Evolutionary conservation across 306 rosid genomes (phyloP).

Genomic region (Vicia villosa): DNA sequence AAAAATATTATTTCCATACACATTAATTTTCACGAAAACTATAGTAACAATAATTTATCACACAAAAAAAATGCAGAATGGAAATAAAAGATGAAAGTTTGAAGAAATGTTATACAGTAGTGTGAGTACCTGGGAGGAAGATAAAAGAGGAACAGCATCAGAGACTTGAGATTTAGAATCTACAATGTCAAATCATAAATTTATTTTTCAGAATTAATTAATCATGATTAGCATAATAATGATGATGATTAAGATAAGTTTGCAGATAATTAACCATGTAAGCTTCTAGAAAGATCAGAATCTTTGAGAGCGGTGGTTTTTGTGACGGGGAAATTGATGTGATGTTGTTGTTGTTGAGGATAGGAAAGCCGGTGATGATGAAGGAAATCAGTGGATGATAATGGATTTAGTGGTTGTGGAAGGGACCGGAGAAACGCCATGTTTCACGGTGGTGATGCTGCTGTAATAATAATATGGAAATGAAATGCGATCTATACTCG

Average conservation of each 20-base stretch:
- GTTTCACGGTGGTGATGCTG: background rate
- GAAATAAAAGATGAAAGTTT: background rate
- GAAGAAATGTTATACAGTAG: background rate
- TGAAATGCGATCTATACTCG: no score
- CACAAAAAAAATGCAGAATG: no score
- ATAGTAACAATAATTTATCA: background rate
- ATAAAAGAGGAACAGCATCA: constrained; percentile 58
- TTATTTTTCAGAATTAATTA: background rate
- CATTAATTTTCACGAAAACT: background rate
- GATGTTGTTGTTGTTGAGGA: background rate
- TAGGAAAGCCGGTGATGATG: background rate
- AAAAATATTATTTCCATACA: background rate
- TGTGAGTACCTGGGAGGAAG: constrained; percentile 50
- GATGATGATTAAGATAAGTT: background rate
- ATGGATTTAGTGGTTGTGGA: background rate
- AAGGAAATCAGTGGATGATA: background rate
- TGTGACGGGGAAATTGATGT: background rate
- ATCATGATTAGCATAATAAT: background rate
- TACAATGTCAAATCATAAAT: constrained; percentile 32
- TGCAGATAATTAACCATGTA: background rate
- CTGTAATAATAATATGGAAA: no score
- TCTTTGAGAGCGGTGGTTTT: background rate
- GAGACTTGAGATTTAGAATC: constrained; percentile 45
- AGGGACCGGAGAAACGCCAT: background rate
- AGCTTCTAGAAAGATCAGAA: background rate